Conservation (phyloP, 2,329 filamentous ascomycete species). For the Chaetomiaceae sp. region DNA sequence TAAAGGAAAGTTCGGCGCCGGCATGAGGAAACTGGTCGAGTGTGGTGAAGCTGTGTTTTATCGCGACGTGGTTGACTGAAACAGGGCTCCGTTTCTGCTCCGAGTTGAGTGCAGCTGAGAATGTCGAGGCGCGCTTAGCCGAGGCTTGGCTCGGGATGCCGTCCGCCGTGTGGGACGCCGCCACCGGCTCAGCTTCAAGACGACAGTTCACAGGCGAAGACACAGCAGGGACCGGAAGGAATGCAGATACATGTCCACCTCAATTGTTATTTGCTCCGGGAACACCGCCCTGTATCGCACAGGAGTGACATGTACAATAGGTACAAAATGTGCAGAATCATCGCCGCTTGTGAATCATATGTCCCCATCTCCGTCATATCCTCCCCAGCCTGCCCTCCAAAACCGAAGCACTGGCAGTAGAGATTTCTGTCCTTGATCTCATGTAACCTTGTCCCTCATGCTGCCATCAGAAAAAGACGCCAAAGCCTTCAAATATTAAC, state of each 20-base stretch:
- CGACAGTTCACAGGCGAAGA: neutral
- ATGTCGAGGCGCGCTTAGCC: neutral
- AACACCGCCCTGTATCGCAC: slow-evolving; percentile 8
- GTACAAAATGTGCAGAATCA: slow-evolving; percentile 27
- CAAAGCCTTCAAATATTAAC: slow-evolving; percentile 24
- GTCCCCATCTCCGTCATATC: slow-evolving; percentile 23
- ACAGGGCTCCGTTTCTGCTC: too few relatives aligned
- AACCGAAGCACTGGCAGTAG: slow-evolving; percentile 19
- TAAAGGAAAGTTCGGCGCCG: too few relatives aligned
- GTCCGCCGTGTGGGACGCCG: neutral
- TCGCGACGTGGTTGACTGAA: too few relatives aligned
- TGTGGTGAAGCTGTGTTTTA: too few relatives aligned
- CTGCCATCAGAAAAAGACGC: slow-evolving; percentile 31
- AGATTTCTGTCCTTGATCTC: slow-evolving; percentile 23
- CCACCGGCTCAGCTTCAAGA: neutral
- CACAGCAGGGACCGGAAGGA: neutral
- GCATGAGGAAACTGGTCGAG: too few relatives aligned
- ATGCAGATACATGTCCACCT: slow-evolving; percentile 5
- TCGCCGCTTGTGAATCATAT: slow-evolving; percentile 27
- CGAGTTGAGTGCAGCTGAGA: too few relatives aligned
- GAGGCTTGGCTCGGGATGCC: neutral
- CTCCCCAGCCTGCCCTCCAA: slow-evolving; percentile 16
- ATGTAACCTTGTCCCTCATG: slow-evolving; percentile 26
- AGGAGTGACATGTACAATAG: slow-evolving; percentile 23
- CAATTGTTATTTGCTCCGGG: slow-evolving; percentile 9